These are phyloP conservation scores for Cynanchum wilfordii DNA, from an alignment of 257 asterid genomes.

Conservation along the genomic window DNA sequence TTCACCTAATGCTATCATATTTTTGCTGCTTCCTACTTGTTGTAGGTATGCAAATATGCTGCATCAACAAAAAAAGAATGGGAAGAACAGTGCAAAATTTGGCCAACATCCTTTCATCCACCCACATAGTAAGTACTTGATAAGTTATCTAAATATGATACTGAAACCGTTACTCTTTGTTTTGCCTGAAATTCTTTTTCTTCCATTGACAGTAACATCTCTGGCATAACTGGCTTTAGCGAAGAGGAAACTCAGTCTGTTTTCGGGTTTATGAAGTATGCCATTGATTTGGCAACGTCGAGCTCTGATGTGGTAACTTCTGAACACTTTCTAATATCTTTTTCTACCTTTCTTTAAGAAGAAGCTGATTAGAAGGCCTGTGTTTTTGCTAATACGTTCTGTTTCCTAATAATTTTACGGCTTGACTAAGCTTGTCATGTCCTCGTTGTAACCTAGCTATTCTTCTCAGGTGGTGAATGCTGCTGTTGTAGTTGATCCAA, in stretches of 20 bases:
- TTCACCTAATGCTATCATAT: background rate
- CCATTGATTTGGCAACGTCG: slow-evolving; percentile 60
- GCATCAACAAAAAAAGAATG: slow-evolving; percentile 90
- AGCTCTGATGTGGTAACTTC: slow-evolving; percentile 39
- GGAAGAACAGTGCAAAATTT: slow-evolving; percentile 90
- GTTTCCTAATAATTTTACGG: no score
- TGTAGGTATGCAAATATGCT: slow-evolving; percentile 80
- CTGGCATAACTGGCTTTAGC: slow-evolving; percentile 84
- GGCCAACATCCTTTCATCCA: slow-evolving; percentile 98
- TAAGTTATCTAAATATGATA: background rate
- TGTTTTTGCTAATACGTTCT: background rate
- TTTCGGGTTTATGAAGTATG: slow-evolving; percentile 59
- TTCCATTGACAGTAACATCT: slow-evolving; percentile 57
- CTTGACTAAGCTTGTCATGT: no score
- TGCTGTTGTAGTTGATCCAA: slow-evolving; percentile 90
- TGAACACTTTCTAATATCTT: no score
- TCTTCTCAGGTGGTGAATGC: slow-evolving; percentile 67
- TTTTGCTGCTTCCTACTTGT: slow-evolving; percentile 10
- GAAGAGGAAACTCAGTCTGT: slow-evolving; percentile 57
- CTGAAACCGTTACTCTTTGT: background rate
- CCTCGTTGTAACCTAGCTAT: no score
- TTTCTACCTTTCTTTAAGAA: background rate
- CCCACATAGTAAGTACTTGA: slow-evolving; percentile 65
- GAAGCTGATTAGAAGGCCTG: background rate
- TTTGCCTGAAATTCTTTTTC: slow-evolving; percentile 13